These are phyloP conservation scores for Penicillium roqueforti DNA, from an alignment of 495 filamentous ascomycete species.

Conservation along the genomic window DNA sequence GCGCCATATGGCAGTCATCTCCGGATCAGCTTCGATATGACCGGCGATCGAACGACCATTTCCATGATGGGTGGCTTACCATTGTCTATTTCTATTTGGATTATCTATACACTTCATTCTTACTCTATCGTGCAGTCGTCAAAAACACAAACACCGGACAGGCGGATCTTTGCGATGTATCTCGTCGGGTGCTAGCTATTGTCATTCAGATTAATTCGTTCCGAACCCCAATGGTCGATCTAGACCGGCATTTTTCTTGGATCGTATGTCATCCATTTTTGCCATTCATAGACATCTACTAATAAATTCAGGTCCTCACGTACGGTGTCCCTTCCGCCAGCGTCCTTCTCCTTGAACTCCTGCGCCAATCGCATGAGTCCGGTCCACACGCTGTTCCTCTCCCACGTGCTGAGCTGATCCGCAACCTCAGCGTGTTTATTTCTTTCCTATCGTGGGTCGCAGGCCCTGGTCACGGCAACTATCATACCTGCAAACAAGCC, in stretches of 20 bases:
- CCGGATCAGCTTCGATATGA: conserved; percentile 37
- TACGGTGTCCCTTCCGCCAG: conserved; percentile 56
- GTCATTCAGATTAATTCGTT: conserved; percentile 45
- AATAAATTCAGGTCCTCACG: conserved; percentile 39
- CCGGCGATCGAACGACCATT: conserved; percentile 28
- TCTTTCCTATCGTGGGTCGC: conserved; percentile 53
- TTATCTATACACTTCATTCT: conserved; percentile 54
- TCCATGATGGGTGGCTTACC: conserved; percentile 22
- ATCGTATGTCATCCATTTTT: conserved; percentile 38
- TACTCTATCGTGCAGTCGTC: conserved; percentile 53
- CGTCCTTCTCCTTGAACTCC: conserved; percentile 58
- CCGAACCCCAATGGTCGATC: conserved; percentile 44
- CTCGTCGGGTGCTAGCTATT: conserved; percentile 47
- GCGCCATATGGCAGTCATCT: conserved; percentile 29
- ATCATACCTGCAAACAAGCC: conserved; percentile 46
- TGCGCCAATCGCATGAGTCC: conserved; percentile 50
- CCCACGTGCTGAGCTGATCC: conserved; percentile 57
- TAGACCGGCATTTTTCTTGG: conserved; percentile 53
- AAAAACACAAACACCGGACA: conserved; percentile 48
- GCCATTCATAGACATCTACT: conserved; percentile 15
- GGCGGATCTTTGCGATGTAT: conserved; percentile 48
- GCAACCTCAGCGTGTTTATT: conserved; percentile 60
- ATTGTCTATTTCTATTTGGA: conserved; percentile 44
- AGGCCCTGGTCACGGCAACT: conserved; percentile 51
- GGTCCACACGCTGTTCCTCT: conserved; percentile 33